Percentiles rank a stretch among this genome's conserved stretches.
phyloP scores from a whole-genome alignment of 2,329 filamentous ascomycete genomes.

The Rutstroemia sp. region DNA sequence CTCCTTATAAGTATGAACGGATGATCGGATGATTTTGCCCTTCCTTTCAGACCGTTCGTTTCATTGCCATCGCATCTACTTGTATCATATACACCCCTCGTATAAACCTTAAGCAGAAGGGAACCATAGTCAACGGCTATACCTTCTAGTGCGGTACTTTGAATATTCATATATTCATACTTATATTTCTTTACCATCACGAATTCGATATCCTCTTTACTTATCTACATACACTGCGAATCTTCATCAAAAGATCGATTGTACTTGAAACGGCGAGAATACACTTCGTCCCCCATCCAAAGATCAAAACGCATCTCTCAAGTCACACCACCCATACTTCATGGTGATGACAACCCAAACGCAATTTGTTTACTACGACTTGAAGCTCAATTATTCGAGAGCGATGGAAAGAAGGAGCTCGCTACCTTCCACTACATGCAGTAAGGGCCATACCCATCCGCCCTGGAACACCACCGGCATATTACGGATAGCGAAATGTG shows the following conservation, averaged over 20 bases:
- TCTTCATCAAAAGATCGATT: too few species aligned
- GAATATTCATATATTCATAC: too few species aligned
- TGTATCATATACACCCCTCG: neutral
- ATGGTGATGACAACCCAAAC: conserved; percentile 5
- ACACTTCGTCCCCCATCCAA: too few species aligned
- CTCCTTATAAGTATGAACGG: conserved; percentile 4
- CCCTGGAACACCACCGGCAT: conserved; percentile 25
- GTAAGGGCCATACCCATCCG: conserved; percentile 25
- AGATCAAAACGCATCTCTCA: too few species aligned
- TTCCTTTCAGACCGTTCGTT: neutral
- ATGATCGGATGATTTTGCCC: neutral
- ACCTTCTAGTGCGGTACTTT: too few species aligned
- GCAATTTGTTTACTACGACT: neutral
- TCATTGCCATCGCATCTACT: neutral
- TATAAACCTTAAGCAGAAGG: neutral
- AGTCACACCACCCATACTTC: neutral
- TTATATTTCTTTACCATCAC: too few species aligned
- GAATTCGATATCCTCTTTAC: too few species aligned
- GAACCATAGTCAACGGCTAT: too few species aligned
- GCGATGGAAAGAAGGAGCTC: conserved; percentile 9
- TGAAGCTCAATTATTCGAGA: neutral
- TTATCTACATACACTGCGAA: too few species aligned
- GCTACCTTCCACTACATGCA: conserved; percentile 21
- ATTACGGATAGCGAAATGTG: conserved; percentile 24
- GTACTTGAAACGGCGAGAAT: too few species aligned